Conservation (phyloP, 2,329 filamentous ascomycete species). For the Colletotrichum cereale region DNA sequence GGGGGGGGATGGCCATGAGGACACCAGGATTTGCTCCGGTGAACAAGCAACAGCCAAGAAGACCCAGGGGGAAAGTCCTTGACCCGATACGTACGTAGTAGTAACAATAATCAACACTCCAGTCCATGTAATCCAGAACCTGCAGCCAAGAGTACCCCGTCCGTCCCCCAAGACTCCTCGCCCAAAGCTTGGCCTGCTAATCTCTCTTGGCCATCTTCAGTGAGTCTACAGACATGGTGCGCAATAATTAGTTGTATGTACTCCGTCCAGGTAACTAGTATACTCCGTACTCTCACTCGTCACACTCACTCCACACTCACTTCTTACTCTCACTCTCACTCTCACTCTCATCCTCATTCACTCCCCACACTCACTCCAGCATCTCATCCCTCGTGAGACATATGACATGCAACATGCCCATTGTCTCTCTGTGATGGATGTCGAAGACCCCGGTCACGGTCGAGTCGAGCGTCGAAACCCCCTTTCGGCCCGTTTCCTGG, state of each 20-base stretch:
- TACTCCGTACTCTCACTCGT: neutral
- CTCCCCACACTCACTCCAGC: neutral
- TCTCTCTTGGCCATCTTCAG: neutral
- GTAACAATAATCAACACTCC: too few relatives aligned
- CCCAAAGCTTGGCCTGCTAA: neutral
- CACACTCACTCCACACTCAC: neutral
- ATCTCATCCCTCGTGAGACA: conserved; percentile 3
- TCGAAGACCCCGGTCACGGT: conserved; percentile 7
- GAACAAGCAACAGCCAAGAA: conserved; percentile 19
- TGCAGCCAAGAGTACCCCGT: conserved; percentile 11
- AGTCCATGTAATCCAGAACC: too few relatives aligned
- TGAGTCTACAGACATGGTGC: too few relatives aligned
- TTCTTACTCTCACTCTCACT: neutral
- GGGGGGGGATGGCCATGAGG: neutral
- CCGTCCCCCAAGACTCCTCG: neutral
- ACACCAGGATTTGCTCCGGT: neutral
- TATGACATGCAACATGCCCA: neutral
- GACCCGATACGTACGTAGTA: too few relatives aligned
- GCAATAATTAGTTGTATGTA: too few relatives aligned
- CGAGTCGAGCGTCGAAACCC: conserved; percentile 21
- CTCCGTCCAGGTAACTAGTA: too few relatives aligned
- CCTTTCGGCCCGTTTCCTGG: conserved; percentile 37
- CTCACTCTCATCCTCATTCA: neutral
- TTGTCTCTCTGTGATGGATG: neutral
- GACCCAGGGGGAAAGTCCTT: neutral